Evolutionary conservation across 805 yeast species (phyloP).

Genomic region (Nakazawaea molendinolei): DNA sequence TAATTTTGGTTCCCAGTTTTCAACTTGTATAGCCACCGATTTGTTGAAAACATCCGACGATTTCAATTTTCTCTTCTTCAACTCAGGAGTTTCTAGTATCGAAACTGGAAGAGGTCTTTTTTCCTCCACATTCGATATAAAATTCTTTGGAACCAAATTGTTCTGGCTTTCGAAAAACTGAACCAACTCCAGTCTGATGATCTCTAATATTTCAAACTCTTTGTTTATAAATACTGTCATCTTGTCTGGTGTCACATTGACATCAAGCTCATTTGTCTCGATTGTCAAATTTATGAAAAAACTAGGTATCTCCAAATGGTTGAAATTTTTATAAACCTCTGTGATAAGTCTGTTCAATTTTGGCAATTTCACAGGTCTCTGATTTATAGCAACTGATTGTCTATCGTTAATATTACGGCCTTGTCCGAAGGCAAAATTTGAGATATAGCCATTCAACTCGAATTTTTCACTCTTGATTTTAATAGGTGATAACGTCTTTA

Average conservation of each 20-base stretch:
- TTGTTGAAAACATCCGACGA: slow-evolving; percentile 2
- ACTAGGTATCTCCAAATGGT: slow-evolving; percentile 68
- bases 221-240: slow-evolving; percentile 61
- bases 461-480: slow-evolving; percentile 22
- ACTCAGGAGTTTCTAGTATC: not conserved
- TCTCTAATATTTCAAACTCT: slow-evolving; percentile 54
- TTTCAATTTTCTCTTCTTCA: not conserved
- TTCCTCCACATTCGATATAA: slow-evolving; percentile 9
- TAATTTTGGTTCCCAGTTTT: no score
- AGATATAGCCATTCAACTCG: slow-evolving; percentile 52
- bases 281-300: slow-evolving; percentile 55
- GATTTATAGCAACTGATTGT: slow-evolving; percentile 69
- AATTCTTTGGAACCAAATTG: slow-evolving; percentile 19
- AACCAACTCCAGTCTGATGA: slow-evolving; percentile 42
- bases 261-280: slow-evolving; percentile 52
- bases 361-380: slow-evolving; percentile 63
- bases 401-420: slow-evolving; percentile 70
- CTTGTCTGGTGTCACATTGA: slow-evolving; percentile 92
- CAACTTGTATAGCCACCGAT: no score
- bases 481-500: slow-evolving; percentile 20
- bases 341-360: slow-evolving; percentile 52
- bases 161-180: slow-evolving; percentile 35
- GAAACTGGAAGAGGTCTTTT: not conserved
- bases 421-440: slow-evolving; percentile 73
- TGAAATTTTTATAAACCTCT: slow-evolving; percentile 68